Base-by-base conservation (phyloP, 1,139 yeast genomes). In the Nakaseomyces sp. region DNA sequence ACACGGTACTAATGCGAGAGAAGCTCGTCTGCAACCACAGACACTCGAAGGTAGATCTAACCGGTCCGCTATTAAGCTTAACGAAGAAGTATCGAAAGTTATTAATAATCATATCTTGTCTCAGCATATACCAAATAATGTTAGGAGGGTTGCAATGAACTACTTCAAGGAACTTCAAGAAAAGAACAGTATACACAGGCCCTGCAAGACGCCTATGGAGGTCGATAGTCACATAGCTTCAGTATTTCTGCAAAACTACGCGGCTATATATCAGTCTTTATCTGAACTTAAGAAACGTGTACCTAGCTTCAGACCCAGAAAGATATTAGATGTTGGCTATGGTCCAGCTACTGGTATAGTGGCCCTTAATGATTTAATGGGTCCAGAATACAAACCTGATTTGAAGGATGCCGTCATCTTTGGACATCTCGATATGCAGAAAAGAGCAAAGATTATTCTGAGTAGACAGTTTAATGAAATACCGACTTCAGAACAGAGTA, bases 321-420 rank as follows among this genome's bases (percentile, higher is more conserved):
- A 75, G 13, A 75, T 91, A 0, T 69, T 91, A 45, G 95, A 87
- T 55, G 76, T 87, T 6, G 94, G 96, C 0, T 80, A 75, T 58
- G 98, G 98, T 0, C 97, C 98, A 0, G 93, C 91, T 1, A 82
- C 94, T 0, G 97, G 96, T 1, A 80, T 91, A 69, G 69, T 89
- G 8, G 98, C 95, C 0, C 68, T 88, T 47, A 86, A 88, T 58
- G 96, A 88, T 54, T 58, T 88, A 1, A 75, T 85, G 79, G 88
- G 86, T 0, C 71, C 70, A 3, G 68, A 65, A 1, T 81, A 75
- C 67, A 64, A 67, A 18, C 91, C 95, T 0, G 68, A 66, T 17
- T 69, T 68, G 15, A 86, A 85, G 55, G 87, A 85, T 43, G 79
- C 85, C 0, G 84, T 82, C 30, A 73, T 89, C 16, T 70, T 81